A percentile compares a stretch with the other conserved stretches of the same genome.
phyloP scores from a whole-genome alignment of 257 asterid genomes.

The Solanum tarapatanum region DNA sequence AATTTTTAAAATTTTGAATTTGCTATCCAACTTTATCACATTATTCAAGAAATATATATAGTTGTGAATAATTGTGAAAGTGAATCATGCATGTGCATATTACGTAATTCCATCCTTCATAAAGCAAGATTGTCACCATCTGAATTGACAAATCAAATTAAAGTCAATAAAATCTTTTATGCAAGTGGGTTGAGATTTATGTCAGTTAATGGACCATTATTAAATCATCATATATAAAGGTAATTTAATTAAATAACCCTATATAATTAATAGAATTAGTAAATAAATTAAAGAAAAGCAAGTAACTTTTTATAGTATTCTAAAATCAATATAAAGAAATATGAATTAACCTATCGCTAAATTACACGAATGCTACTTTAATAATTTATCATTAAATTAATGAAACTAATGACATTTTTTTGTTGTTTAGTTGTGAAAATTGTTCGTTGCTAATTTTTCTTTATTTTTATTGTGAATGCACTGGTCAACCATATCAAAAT shows the following conservation, averaged over 20 bases:
- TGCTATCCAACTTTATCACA: slow-evolving; percentile 2
- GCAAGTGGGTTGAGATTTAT: background rate
- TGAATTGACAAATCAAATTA: background rate
- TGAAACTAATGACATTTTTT: background rate
- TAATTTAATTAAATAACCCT: background rate
- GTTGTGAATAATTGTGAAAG: background rate
- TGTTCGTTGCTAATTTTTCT: too few species aligned
- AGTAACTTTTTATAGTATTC: background rate
- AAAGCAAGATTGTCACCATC: background rate
- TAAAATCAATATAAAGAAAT: background rate
- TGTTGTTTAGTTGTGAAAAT: background rate
- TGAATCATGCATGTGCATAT: slow-evolving; percentile 1
- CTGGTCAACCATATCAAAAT: too few species aligned
- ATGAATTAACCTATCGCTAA: background rate
- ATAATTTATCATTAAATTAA: background rate
- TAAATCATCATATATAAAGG: background rate
- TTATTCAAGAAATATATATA: background rate
- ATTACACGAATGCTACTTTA: background rate
- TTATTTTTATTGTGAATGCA: too few species aligned
- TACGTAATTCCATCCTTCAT: background rate
- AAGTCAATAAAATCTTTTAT: background rate
- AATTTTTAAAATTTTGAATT: background rate
- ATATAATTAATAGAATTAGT: background rate
- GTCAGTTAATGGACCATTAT: background rate
- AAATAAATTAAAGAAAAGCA: background rate